phyloP scores from a whole-genome alignment of 495 filamentous ascomycete species.

The Lasiosphaeriaceae sp. region DNA sequence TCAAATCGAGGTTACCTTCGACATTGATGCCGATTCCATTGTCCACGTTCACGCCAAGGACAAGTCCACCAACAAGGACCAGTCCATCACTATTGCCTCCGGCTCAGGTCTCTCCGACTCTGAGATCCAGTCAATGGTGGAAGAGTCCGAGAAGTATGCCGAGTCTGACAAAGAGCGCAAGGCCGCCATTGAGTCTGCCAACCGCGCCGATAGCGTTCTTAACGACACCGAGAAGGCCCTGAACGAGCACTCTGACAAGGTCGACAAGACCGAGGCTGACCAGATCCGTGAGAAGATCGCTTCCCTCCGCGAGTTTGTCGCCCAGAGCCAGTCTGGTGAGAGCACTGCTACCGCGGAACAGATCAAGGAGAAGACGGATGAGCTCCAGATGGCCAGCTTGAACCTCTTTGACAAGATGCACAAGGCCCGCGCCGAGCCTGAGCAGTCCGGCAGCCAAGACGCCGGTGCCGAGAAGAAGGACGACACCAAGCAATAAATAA shows the following conservation, averaged over 20 bases:
- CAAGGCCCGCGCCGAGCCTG: slow-evolving; percentile 74
- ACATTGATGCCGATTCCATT: slow-evolving; percentile 98
- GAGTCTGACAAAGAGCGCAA: slow-evolving; percentile 97
- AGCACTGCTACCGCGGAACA: slow-evolving; percentile 77
- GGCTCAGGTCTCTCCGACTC: slow-evolving; percentile 93
- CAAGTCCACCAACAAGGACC: slow-evolving; percentile 99
- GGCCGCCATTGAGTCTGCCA: slow-evolving; percentile 87
- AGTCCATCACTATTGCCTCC: slow-evolving; percentile 98
- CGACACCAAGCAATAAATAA: slow-evolving; percentile 44
- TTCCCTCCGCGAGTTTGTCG: slow-evolving; percentile 81
- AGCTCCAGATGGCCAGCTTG: slow-evolving; percentile 91
- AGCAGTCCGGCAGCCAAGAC: slow-evolving; percentile 27
- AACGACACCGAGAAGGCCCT: slow-evolving; percentile 99
- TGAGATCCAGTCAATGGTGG: slow-evolving; percentile 95
- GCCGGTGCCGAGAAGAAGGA: slow-evolving; percentile 74
- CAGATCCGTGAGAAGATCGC: slow-evolving; percentile 91
- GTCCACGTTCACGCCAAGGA: slow-evolving; percentile 99
- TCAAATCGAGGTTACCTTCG: slow-evolving; percentile 98
- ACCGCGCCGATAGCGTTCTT: slow-evolving; percentile 91
- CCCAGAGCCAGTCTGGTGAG: slow-evolving; percentile 93
- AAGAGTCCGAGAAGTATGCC: slow-evolving; percentile 94
- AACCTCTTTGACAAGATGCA: slow-evolving; percentile 99
- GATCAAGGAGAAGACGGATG: slow-evolving; percentile 96
- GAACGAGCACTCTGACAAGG: slow-evolving; percentile 90
- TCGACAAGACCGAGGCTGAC: slow-evolving; percentile 95